Evolutionary conservation across 495 filamentous ascomycete genomes (phyloP).

Genomic region (Poronia punctata): DNA sequence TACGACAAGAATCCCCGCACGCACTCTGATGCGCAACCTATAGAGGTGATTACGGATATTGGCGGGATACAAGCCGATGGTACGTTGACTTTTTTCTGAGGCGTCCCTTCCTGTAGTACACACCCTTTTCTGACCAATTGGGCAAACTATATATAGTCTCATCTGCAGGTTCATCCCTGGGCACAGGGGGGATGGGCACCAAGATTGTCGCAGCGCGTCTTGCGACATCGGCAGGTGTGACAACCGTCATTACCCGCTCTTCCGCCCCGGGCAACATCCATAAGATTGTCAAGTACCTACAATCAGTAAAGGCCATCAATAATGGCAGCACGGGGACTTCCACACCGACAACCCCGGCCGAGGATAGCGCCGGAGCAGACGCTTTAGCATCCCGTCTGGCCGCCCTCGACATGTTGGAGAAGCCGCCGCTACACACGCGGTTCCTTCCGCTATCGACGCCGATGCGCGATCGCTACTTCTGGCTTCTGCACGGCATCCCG

Average conservation of each 20-base stretch:
- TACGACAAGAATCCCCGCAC: conserved; percentile 92
- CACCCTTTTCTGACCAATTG: neutral
- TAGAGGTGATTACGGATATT: conserved; percentile 91
- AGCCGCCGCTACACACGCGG: conserved; percentile 75
- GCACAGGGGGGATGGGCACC: conserved; percentile 97
- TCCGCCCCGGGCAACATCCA: conserved; percentile 89
- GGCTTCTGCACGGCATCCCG: conserved; percentile 90
- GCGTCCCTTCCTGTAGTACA: too few relatives aligned
- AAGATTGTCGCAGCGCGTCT: conserved; percentile 94
- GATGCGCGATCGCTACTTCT: conserved; percentile 89
- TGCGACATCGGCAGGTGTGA: conserved; percentile 91
- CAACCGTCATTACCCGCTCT: conserved; percentile 86
- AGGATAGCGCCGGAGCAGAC: conserved; percentile 25
- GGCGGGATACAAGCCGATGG: conserved; percentile 74
- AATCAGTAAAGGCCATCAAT: conserved; percentile 42
- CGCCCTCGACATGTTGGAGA: conserved; percentile 20
- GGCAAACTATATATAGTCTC: conserved; percentile 50
- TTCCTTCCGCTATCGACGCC: conserved; percentile 84
- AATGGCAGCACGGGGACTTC: too few relatives aligned
- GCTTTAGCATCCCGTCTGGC: conserved; percentile 33
- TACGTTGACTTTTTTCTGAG: conserved; percentile 24
- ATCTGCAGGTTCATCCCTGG: conserved; percentile 76
- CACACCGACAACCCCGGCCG: too few relatives aligned
- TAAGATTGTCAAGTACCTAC: conserved; percentile 76
- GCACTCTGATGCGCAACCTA: conserved; percentile 75